Evolutionary conservation across 108 stramenopile species (phyloP).

Genomic region (Heterococcus sp.): DNA sequence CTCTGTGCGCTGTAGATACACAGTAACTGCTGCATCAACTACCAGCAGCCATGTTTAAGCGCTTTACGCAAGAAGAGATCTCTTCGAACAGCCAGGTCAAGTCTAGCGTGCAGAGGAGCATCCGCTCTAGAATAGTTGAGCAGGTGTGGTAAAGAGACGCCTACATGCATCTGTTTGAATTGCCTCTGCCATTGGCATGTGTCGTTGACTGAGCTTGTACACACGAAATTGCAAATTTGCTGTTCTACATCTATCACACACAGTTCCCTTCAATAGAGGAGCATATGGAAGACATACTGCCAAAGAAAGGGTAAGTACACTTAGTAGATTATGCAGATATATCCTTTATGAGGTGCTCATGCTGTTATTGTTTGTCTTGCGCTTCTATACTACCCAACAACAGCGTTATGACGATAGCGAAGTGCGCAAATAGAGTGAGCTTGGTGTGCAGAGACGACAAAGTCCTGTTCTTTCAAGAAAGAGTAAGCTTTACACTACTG

Average conservation of each 20-base stretch:
- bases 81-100: conserved; percentile 56
- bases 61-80: conserved; percentile 52
- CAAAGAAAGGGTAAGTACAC: neutral
- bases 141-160: conserved; percentile 73
- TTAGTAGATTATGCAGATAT: neutral
- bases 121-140: conserved; percentile 43
- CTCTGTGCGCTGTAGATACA: neutral
- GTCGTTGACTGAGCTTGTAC: too few relatives aligned
- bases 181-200: neutral
- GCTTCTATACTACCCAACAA: too few relatives aligned
- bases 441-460: conserved; percentile 62
- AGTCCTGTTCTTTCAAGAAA: conserved; percentile 80
- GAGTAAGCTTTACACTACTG: neutral
- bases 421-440: conserved; percentile 22
- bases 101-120: conserved; percentile 56
- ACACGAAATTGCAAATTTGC: too few relatives aligned
- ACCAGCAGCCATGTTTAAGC: neutral
- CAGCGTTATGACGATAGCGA: conserved; percentile 26
- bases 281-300: neutral
- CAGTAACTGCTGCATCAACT: neutral
- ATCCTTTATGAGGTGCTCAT: neutral
- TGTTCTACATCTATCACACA: too few relatives aligned
- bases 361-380: too few relatives aligned
- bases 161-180: neutral
- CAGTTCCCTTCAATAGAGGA: neutral